These are phyloP conservation scores for Stemphylium vesicarium DNA, from an alignment of 2,329 filamentous ascomycete species.

Conservation along the genomic window DNA sequence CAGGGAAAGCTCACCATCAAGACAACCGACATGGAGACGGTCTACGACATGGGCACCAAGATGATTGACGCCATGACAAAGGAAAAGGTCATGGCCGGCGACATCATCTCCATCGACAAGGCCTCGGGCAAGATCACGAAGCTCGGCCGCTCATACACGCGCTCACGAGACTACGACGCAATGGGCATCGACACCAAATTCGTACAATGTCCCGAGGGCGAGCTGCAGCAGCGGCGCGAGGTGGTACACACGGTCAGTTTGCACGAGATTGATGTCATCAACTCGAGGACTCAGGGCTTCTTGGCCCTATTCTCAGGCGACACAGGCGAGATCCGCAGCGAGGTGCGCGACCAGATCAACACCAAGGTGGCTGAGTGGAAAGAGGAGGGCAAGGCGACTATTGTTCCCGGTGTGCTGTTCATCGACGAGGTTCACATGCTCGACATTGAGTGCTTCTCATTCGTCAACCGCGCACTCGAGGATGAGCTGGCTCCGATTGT, in stretches of 20 bases:
- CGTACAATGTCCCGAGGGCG: constrained; percentile 94
- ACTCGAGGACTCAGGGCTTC: constrained; percentile 98
- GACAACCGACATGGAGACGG: constrained; percentile 99
- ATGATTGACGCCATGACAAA: constrained; percentile 99
- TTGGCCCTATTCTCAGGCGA: constrained; percentile 96
- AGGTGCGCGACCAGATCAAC: constrained; percentile 98
- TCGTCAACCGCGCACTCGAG: constrained; percentile 95
- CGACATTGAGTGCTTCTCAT: constrained; percentile 98
- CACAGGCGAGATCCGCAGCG: constrained; percentile 95
- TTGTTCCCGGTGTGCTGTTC: constrained; percentile 95
- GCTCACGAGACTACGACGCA: constrained; percentile 96
- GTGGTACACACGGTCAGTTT: constrained; percentile 95
- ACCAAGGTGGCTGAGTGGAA: constrained; percentile 99
- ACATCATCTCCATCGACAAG: constrained; percentile 99
- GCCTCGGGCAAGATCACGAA: constrained; percentile 98
- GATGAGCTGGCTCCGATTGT: constrained; percentile 94
- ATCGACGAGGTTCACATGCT: constrained; percentile 99
- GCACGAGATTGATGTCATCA: constrained; percentile 99
- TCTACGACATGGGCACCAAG: constrained; percentile 99
- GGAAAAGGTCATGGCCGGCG: constrained; percentile 97
- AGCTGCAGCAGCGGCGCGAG: constrained; percentile 96
- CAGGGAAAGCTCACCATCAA: constrained; percentile 99
- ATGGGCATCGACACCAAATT: constrained; percentile 99
- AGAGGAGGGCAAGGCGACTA: constrained; percentile 98
- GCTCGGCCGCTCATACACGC: constrained; percentile 90